Evolutionary conservation across 495 filamentous ascomycete genomes (phyloP), one percentile per base, ranked within the genome.

Genomic region (Neurospora terricola): DNA sequence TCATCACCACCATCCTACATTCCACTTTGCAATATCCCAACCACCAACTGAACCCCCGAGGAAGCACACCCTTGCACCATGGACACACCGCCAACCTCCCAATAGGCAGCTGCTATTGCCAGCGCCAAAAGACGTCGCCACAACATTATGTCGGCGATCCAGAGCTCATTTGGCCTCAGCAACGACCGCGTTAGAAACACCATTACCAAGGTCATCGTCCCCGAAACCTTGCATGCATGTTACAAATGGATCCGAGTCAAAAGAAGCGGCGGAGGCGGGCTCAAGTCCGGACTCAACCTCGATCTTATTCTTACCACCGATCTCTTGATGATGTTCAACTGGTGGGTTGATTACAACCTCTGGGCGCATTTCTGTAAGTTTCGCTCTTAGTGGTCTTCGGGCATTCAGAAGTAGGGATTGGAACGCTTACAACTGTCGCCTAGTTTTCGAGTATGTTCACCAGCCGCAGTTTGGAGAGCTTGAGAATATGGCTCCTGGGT

Each of bases 251-350:
- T 43, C 40, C 16, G 40, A n/a, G 40, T 9, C 40, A n/a, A 43
- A 9, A 43, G 40, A n/a, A 43, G 40, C 40, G 6, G 40, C 6
- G 40, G 16, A n/a, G 16, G 40, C 40, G 16, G 18, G 16, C 38
- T 40, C 12, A 14, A 40, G 11, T 11, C 37, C 37, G 39, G 14
- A 40, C 39, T 16, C 39, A 40, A 14, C 39, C 3, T 23, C 18
- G 0, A 48, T 11, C n/a, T 2, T 21, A 12, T 0, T 11, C n/a
- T 2, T 21, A 12, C 0, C n/a, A 43, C 16, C 40, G 18, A 43
- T 23, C n/a, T 23, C 5, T 48, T 48, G 43, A 21, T 11, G n/a
- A 48, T 48, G 43, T 48, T 48, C n/a, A 11, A 21, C n/a, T 48
- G 43, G 43, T 48, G 43, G 43, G 43, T 48, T 48, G n/a, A 48